Percentiles rank a stretch among this genome's conserved stretches.
Conservation (phyloP, 805 yeast genomes). For the Cyberlindnera maritima region DNA sequence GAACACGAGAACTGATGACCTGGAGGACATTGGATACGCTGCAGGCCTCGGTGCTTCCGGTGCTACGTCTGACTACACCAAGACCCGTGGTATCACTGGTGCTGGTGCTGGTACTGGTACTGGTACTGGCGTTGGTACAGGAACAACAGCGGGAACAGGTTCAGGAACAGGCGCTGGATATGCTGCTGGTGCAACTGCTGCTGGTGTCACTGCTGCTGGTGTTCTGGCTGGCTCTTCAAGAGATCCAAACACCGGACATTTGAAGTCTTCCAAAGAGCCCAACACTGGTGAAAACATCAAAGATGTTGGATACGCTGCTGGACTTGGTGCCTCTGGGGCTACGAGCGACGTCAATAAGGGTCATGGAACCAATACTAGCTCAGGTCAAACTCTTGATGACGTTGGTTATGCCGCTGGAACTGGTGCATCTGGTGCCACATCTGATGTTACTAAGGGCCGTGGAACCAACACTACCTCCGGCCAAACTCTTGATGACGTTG, state of each 20-base stretch:
- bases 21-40: conserved; percentile 18
- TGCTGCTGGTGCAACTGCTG: conserved; percentile 6
- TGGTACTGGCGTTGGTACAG: neutral
- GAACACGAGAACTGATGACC: conserved; percentile 5
- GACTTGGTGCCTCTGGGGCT: conserved; percentile 16
- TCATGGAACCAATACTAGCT: neutral
- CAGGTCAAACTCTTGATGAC: conserved; percentile 3
- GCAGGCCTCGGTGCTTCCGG: conserved; percentile 17
- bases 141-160: too few species aligned
- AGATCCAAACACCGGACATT: conserved; percentile 2
- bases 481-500: conserved; percentile 8
- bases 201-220: conserved; percentile 3
- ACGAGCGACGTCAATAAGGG: conserved; percentile 1
- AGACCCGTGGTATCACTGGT: conserved; percentile 2
- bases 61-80: conserved; percentile 12
- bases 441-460: neutral
- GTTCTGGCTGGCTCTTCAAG: conserved; percentile 7
- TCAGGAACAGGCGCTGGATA: neutral
- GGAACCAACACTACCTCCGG: neutral
- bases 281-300: conserved; percentile 4
- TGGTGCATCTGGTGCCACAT: conserved; percentile 17
- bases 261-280: neutral
- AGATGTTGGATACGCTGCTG: conserved; percentile 14
- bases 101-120: neutral
- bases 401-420: conserved; percentile 14